phyloP scores from a whole-genome alignment of 768 basidiomycete species.

The Mycena kentingensis region DNA sequence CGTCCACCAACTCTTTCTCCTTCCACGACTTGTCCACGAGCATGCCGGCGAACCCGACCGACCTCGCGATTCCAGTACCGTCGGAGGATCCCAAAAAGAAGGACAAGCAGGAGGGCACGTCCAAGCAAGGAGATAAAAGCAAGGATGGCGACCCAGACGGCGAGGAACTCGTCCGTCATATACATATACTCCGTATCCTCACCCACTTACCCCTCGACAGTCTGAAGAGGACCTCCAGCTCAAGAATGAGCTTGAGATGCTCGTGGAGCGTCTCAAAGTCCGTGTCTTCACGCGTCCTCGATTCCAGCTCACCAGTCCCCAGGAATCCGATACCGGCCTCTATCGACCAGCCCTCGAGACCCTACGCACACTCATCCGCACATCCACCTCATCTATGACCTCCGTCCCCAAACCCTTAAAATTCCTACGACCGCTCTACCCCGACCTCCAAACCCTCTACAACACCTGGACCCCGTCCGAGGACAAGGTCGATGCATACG shows the following conservation, averaged over 20 bases:
- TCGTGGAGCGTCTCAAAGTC: conserved; percentile 91
- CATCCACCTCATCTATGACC: conserved; percentile 98
- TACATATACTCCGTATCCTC: conserved; percentile 1
- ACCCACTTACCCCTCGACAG: conserved; percentile 40
- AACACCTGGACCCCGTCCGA: conserved; percentile 78
- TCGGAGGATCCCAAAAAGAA: conserved; percentile 80
- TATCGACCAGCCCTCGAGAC: conserved; percentile 93
- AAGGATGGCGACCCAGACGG: conserved; percentile 58
- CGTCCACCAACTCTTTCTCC: conserved; percentile 1
- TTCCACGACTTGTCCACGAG: conserved; percentile 20
- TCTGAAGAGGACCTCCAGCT: conserved; percentile 95
- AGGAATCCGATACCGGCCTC: conserved; percentile 88
- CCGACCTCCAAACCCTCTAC: conserved; percentile 80
- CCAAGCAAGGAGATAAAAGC: conserved; percentile 54
- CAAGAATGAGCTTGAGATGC: conserved; percentile 94
- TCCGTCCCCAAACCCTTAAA: conserved; percentile 98
- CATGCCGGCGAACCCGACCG: conserved; percentile 59
- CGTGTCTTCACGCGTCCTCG: conserved; percentile 22
- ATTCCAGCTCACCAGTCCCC: conserved; percentile 18
- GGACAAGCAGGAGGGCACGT: conserved; percentile 58
- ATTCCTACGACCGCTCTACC: conserved; percentile 94
- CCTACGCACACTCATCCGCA: conserved; percentile 88
- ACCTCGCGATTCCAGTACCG: conserved; percentile 61
- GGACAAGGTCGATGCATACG: conserved; percentile 69
- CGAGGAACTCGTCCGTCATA: conserved; percentile 76